Base-by-base conservation (phyloP, 2,329 filamentous ascomycete genomes). In the Cladophialophora yegresii region DNA sequence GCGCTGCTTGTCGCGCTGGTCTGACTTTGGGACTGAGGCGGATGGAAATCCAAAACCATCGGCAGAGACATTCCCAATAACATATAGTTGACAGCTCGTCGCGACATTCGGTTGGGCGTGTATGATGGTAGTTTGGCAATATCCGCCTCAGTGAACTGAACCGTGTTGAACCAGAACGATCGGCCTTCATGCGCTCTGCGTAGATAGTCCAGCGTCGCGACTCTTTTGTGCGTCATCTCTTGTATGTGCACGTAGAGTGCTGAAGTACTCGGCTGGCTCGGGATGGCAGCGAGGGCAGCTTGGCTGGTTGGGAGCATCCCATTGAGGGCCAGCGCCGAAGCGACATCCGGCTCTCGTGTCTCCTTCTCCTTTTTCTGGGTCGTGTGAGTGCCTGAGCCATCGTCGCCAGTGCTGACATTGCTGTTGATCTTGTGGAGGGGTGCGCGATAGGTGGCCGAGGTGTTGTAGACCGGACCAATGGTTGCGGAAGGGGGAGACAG, bases 131-230 rank as follows among this genome's bases (percentile, higher is more conserved):
- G 89, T 73, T 89, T 88, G 58, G 85, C 81, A 36, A 98, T 83
- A 76, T 96, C 92, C 32, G 85, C 77, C 72, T 91, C 90, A 69
- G 92, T 91, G 78, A 96, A 96, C 73, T 96, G 89, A 66, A 96
- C 86, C 0, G 95, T 97, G 79, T 97, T 97, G 82, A 98, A 97
- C 93, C 95, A 98, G 81, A 96, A 98, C 49, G 96, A 88, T 64
- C 92, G 88, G 66, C 93, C 93, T 78, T 97, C 92, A 75, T 99
- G 93, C 92, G 92, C 89, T 80, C 96, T 96, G 67, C 93, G 87
- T 68, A 99, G 77, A 75, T 99, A 99, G 72, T 96, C 91, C 49
- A 99, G 77, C 0, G 95, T 98, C 1, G 92, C 92, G 80, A 99
- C 96, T 71, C 95, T 86, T 81, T 99, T 99, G 64, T 89, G 89